These are phyloP conservation scores for Paradendryphiella salina DNA, from an alignment of 2,329 filamentous ascomycete species.

Conservation along the genomic window DNA sequence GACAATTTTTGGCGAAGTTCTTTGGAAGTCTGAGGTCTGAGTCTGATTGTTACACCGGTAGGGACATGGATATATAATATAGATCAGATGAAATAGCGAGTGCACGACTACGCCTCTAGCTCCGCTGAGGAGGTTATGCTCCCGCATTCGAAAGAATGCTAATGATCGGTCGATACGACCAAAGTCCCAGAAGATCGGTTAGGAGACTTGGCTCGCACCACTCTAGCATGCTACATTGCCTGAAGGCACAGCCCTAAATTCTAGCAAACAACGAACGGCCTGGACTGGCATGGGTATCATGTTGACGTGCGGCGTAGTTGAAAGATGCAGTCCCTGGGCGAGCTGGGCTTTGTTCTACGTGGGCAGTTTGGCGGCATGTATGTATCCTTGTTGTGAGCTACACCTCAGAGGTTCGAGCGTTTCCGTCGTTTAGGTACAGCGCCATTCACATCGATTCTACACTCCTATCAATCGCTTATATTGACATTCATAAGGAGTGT, in stretches of 20 bases:
- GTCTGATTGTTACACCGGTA: not conserved
- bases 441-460: not conserved
- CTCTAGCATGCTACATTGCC: slow-evolving; percentile 13
- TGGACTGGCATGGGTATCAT: slow-evolving; percentile 20
- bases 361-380: not conserved
- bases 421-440: not conserved
- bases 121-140: slow-evolving; percentile 4
- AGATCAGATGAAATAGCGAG: slow-evolving; percentile 9
- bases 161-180: slow-evolving; percentile 16
- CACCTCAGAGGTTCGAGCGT: not conserved
- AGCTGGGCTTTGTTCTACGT: slow-evolving; percentile 18
- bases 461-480: not conserved
- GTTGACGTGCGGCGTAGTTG: slow-evolving; percentile 20
- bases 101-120: not conserved
- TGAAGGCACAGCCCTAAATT: slow-evolving; percentile 15
- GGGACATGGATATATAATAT: slow-evolving; percentile 12
- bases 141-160: slow-evolving; percentile 16
- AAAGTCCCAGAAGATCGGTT: slow-evolving; percentile 22
- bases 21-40: not conserved
- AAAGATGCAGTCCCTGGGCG: slow-evolving; percentile 2
- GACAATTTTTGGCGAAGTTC: not conserved
- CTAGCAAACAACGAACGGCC: slow-evolving; percentile 24
- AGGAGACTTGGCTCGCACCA: slow-evolving; percentile 16
- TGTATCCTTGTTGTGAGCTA: not conserved
- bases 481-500: not conserved